Evolutionary conservation across 768 basidiomycete species (phyloP).

Genomic region (Lactarius vividus): DNA sequence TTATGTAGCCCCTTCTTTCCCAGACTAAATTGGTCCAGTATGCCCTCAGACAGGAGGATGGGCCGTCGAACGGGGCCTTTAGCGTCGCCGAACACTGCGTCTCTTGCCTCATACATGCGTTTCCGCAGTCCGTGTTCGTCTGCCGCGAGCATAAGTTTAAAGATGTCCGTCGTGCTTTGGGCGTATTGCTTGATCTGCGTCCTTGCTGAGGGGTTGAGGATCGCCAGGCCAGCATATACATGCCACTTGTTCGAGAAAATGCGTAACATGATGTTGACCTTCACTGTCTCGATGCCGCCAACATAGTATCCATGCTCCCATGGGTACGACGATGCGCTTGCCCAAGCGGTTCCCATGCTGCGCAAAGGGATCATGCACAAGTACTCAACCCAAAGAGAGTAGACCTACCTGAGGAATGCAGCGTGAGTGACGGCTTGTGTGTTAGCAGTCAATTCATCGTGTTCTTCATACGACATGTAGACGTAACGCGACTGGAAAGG

Average conservation of each 20-base stretch:
- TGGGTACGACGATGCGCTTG: conserved; percentile 70
- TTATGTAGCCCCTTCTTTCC: conserved; percentile 40
- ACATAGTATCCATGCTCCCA: conserved; percentile 97
- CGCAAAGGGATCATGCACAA: conserved; percentile 1
- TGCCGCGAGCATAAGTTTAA: conserved; percentile 87
- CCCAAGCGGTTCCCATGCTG: conserved; percentile 99
- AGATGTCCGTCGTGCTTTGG: conserved; percentile 79
- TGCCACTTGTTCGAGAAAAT: conserved; percentile 99
- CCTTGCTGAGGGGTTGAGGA: conserved; percentile 89
- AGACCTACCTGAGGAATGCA: conserved; percentile 82
- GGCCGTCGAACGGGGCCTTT: conserved; percentile 43
- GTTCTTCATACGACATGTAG: conserved; percentile 93
- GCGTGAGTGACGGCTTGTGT: conserved; percentile 99
- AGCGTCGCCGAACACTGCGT: conserved; percentile 66
- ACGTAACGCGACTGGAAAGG: conserved; percentile 85
- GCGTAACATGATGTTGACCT: conserved; percentile 93
- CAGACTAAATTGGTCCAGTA: conserved; percentile 88
- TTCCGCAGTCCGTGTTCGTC: conserved; percentile 55
- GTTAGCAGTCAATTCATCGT: conserved; percentile 94
- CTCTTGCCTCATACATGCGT: conserved; percentile 71
- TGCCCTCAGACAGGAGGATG: conserved; percentile 78
- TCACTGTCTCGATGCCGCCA: conserved; percentile 96
- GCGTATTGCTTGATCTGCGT: conserved; percentile 91
- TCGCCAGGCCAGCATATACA: conserved; percentile 98
- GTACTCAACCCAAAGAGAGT: neutral